Evolutionary conservation across 768 basidiomycete genomes (phyloP), one percentile per base, ranked within the genome.

Genomic region (Calvatia gigantea): DNA sequence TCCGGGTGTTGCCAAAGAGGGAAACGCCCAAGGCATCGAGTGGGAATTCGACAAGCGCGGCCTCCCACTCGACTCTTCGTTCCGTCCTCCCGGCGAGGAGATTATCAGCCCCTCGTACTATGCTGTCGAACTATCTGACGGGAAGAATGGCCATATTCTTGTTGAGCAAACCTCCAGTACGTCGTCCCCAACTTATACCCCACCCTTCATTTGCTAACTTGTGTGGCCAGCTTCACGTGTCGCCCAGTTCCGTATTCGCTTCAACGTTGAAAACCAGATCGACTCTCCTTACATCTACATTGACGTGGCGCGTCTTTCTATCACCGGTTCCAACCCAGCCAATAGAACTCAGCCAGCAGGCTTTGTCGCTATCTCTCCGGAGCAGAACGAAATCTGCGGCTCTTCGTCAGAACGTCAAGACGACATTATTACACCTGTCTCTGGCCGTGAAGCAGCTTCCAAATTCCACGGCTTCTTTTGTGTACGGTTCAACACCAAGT

Each of bases 171-270:
- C 77, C 62, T 81, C 85, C 29, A 83, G 87, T 88, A 57, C 37
- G 84, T 73, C 4, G 32, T 12, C 8, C 11, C 39, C 27, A 39
- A 37, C 52, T 19, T 33, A 8, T 37, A 12, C 44, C 6, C 15
- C 11, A 7, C 4, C 2, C 7, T 9, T 25, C 44, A 15, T 9
- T 0, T 19, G 29, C 57, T 62, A 25, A 61, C 29, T 19, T 14
- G 11, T 27, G 23, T 15, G 35, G 37, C 11, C 59, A 90, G 88
- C 87, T 6, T 90, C 89, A 6, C 80, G 86, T 6, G 87, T 87
- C 2, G 89, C 86, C 0, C 87, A 91, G 65, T 73, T 91, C 1
- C 79, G 85, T 2, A 88, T 89, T 67, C 84, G 83, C 0, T 91
- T 88, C 70, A 65, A 67, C 2, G 45, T 54, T 54, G 73, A 5